Base-by-base conservation (phyloP, 768 basidiomycete genomes). In the Lactifluus hygrophoroides region DNA sequence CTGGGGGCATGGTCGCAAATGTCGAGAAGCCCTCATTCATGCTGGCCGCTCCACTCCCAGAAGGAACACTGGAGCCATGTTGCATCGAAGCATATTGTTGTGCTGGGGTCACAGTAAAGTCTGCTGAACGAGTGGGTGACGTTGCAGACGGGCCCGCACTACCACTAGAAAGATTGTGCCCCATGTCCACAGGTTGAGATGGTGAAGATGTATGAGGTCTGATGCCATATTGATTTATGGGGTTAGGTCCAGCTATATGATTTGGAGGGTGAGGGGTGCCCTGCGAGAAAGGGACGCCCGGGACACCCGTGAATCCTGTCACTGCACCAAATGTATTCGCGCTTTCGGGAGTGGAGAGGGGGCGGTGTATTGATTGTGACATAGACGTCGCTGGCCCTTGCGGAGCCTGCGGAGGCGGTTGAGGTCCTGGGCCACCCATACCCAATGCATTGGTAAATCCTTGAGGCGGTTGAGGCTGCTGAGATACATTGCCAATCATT, bases 11-110 rank as follows among this genome's bases (percentile, higher is more conserved):
- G 43, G 71, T 66, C 23, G 69, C 69, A 51, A 75, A 77, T 54
- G 64, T 30, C 34, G 61, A 43, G 57, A 71, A 77, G 35, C 58
- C 66, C 47, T 74, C 71, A 45, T 63, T 28, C 58, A 64, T 16
- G 60, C 32, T n/a, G 30, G 57, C 42, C 45, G 46, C 38, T 10
- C 46, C 42, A 42, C 47, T 45, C 32, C 58, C 62, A 55, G 54
- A 55, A 10, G 62, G 46, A 44, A 48, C 59, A 53, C 54, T 57
- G 28, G 45, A 47, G 25, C 59, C 75, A 77, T 75, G 83, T 81
- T 82, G 76, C 55, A 80, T 10, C 30, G 58, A 80, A 60, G 79
- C 77, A 55, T 81, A 79, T 66, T 88, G 85, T 66, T 88, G 85
- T 2, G 83, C 82, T 2, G 86, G 84, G 0, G 85, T 86, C 13